Percentiles rank a stretch among this genome's conserved stretches.
These are phyloP conservation scores for Pseudevernia furfuracea DNA, from an alignment of 495 filamentous ascomycete genomes.

Conservation along the genomic window DNA sequence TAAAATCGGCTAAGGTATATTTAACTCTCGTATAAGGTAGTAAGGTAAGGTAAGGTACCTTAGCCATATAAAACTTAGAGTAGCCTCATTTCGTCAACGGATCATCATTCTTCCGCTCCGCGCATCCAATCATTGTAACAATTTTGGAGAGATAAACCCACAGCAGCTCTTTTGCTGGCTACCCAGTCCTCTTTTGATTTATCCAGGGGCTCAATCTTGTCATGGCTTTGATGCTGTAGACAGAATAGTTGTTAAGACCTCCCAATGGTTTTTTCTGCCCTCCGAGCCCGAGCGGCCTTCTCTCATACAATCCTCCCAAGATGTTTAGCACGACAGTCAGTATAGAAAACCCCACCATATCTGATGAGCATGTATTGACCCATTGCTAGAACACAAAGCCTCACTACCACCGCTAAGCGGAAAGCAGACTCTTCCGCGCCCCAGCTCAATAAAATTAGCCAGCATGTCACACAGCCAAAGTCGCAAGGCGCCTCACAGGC, in stretches of 20 bases:
- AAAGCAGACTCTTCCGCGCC: conserved; percentile 32
- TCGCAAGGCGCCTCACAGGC: conserved; percentile 97
- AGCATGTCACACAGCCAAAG: conserved; percentile 84
- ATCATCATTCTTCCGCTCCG: too few relatives aligned
- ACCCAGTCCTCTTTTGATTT: background rate
- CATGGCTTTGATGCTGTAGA: background rate
- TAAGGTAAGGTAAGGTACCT: too few relatives aligned
- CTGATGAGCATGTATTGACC: background rate
- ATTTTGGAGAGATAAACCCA: background rate
- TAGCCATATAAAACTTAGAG: too few relatives aligned
- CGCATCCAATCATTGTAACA: too few relatives aligned
- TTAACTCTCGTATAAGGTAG: too few relatives aligned
- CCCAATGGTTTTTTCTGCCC: conserved; percentile 5
- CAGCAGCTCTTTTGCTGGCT: background rate
- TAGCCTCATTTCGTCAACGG: too few relatives aligned
- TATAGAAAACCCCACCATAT: background rate
- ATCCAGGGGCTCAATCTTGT: background rate
- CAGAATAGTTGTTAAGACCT: background rate
- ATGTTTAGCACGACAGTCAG: conserved; percentile 8
- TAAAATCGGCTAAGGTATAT: too few relatives aligned
- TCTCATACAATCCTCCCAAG: background rate
- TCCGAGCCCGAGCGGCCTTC: conserved; percentile 8
- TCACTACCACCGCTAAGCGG: conserved; percentile 37
- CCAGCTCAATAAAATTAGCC: conserved; percentile 72
- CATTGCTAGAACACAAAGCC: background rate